Conservation (phyloP, 2,329 filamentous ascomycete species). For the Xylariales sp. region DNA sequence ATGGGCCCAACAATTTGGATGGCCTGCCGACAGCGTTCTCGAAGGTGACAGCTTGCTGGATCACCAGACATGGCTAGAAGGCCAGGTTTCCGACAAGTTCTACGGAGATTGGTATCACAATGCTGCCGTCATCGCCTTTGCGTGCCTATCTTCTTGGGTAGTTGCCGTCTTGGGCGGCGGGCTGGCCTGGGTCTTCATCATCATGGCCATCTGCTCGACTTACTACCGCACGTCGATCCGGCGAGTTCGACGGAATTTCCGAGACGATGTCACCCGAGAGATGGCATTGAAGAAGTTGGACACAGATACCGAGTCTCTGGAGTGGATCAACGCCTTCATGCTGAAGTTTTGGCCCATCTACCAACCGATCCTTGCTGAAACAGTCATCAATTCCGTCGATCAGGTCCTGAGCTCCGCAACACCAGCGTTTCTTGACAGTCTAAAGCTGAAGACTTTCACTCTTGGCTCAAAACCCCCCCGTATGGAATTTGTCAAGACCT, state of each 20-base stretch:
- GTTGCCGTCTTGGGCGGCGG: constrained; percentile 86
- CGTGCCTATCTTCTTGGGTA: constrained; percentile 85
- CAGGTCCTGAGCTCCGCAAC: constrained; percentile 92
- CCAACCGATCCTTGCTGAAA: constrained; percentile 85
- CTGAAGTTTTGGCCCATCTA: constrained; percentile 99
- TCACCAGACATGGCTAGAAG: constrained; percentile 83
- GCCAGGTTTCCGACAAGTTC: constrained; percentile 79
- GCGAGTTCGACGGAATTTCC: constrained; percentile 89
- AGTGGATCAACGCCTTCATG: constrained; percentile 99
- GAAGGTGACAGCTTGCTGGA: constrained; percentile 70
- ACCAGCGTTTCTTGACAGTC: constrained; percentile 85
- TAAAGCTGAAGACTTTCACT: constrained; percentile 90
- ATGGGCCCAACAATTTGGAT: constrained; percentile 84
- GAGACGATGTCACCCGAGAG: constrained; percentile 88
- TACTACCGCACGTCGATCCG: constrained; percentile 96
- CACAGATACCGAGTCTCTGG: constrained; percentile 84
- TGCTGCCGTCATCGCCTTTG: constrained; percentile 87
- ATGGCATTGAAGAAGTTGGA: constrained; percentile 83
- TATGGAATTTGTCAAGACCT: constrained; percentile 97
- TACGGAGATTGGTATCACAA: constrained; percentile 99
- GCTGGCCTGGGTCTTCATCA: constrained; percentile 84
- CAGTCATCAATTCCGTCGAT: constrained; percentile 89
- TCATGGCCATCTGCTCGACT: constrained; percentile 88
- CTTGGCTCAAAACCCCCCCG: constrained; percentile 92
- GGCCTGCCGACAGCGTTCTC: constrained; percentile 52